These are phyloP conservation scores for Albugo candida DNA, from an alignment of 352 stramenopile species.

Conservation along the genomic window DNA sequence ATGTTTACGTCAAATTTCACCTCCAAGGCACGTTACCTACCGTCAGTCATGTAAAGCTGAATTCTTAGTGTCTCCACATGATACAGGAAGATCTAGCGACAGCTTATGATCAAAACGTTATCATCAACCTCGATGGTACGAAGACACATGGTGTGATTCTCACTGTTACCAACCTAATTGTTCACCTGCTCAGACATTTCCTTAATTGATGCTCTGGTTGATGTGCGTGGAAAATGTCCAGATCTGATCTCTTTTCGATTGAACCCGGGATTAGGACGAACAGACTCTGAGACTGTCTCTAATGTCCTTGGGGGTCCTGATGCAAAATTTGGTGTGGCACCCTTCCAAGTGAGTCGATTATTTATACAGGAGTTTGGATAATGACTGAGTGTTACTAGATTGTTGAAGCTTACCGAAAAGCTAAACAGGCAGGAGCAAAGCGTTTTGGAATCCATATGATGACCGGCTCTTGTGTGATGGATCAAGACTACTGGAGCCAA, in stretches of 20 bases:
- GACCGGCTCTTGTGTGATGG: constrained; percentile 79
- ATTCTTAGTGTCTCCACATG: too few relatives aligned
- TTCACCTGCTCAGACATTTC: constrained; percentile 24
- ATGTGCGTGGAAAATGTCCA: constrained; percentile 40
- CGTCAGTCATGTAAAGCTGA: too few relatives aligned
- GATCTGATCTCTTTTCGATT: constrained; percentile 79
- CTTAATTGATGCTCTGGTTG: constrained; percentile 56
- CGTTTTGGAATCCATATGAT: constrained; percentile 86
- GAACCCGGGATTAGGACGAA: constrained; percentile 73
- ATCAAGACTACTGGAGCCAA: constrained; percentile 79
- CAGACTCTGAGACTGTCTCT: constrained; percentile 76
- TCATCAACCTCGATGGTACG: constrained; percentile 71
- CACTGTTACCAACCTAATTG: background rate
- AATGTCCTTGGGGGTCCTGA: constrained; percentile 76
- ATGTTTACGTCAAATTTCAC: constrained; percentile 86
- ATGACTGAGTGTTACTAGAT: constrained; percentile 14
- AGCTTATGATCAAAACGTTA: constrained; percentile 63
- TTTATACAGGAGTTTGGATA: background rate
- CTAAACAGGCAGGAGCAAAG: constrained; percentile 50
- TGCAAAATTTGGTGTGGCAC: constrained; percentile 78
- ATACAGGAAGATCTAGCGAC: constrained; percentile 30
- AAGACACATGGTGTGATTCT: background rate
- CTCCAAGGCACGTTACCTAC: constrained; percentile 14
- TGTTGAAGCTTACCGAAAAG: constrained; percentile 69
- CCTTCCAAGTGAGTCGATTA: constrained; percentile 25